These are phyloP conservation scores for Diaporthe eres DNA, from an alignment of 2,329 filamentous ascomycete species.

Conservation along the genomic window DNA sequence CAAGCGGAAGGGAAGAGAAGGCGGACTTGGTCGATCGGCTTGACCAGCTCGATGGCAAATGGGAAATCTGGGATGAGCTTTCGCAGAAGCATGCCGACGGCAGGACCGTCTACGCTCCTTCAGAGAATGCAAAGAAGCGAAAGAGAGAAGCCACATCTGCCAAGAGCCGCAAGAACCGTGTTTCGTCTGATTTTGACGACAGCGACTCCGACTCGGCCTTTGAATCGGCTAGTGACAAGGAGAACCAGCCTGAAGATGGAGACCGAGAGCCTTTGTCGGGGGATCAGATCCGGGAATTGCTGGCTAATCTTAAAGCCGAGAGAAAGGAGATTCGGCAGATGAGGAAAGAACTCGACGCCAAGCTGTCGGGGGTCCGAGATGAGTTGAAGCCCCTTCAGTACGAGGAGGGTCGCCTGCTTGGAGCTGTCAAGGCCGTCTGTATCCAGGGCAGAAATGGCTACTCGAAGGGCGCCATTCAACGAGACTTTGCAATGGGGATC, in stretches of 20 bases:
- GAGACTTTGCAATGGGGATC: conserved; percentile 14
- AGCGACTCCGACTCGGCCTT: conserved; percentile 6
- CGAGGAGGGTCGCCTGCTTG: neutral
- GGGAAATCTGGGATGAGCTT: neutral
- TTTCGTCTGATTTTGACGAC: neutral
- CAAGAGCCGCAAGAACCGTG: neutral
- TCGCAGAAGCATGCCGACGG: neutral
- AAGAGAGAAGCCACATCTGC: neutral
- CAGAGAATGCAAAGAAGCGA: neutral
- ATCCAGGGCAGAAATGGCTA: conserved; percentile 16
- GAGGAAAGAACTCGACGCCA: neutral
- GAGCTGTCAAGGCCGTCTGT: conserved; percentile 1
- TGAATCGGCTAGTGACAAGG: neutral
- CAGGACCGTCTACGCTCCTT: neutral
- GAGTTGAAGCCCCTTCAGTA: neutral
- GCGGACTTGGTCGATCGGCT: conserved; percentile 2
- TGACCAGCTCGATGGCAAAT: neutral
- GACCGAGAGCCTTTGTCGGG: neutral
- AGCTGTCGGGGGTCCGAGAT: neutral
- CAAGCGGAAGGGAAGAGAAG: neutral
- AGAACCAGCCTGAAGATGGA: neutral
- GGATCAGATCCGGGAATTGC: neutral
- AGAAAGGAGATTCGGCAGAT: neutral
- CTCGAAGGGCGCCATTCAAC: conserved; percentile 5
- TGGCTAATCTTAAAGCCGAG: neutral